These are phyloP conservation scores for Ophiocordyceps camponoti-floridani DNA, from an alignment of 2,329 filamentous ascomycete genomes.

Conservation along the genomic window DNA sequence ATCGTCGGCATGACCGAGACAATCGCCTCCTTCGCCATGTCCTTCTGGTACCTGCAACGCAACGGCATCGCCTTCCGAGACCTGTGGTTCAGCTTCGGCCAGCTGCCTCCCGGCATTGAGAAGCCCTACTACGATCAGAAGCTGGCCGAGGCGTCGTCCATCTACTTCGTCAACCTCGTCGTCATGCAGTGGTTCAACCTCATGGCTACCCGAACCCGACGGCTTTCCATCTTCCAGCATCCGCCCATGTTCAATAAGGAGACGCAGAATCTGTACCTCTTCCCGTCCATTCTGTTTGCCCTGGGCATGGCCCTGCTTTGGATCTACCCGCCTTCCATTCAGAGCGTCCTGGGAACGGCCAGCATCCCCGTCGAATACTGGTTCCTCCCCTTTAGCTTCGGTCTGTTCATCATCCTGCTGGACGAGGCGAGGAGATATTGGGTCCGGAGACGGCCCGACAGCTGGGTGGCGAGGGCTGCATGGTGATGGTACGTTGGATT, in stretches of 20 bases:
- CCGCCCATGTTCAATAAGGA: slow-evolving; percentile 45
- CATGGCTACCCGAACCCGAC: slow-evolving; percentile 47
- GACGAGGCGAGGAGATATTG: slow-evolving; percentile 50
- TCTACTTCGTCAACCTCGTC: slow-evolving; percentile 68
- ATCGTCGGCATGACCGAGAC: slow-evolving; percentile 50
- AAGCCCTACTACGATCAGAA: slow-evolving; percentile 34
- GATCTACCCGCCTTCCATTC: slow-evolving; percentile 49
- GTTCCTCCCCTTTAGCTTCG: slow-evolving; percentile 61
- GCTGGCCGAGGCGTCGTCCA: slow-evolving; percentile 47
- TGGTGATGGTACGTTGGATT: slow-evolving; percentile 18
- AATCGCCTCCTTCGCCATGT: slow-evolving; percentile 41
- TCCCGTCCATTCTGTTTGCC: slow-evolving; percentile 53
- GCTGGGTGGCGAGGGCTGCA: slow-evolving; percentile 39
- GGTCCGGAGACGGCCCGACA: slow-evolving; percentile 39
- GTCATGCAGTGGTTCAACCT: slow-evolving; percentile 73
- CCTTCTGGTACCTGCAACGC: slow-evolving; percentile 46
- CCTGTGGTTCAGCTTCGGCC: slow-evolving; percentile 52
- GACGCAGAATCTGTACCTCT: slow-evolving; percentile 50
- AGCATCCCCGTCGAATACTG: slow-evolving; percentile 53
- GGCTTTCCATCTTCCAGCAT: slow-evolving; percentile 53
- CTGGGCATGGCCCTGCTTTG: slow-evolving; percentile 53
- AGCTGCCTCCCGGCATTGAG: slow-evolving; percentile 28
- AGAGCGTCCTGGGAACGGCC: slow-evolving; percentile 40
- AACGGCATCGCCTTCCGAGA: slow-evolving; percentile 45
- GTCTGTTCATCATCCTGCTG: slow-evolving; percentile 34